Evolutionary conservation across 768 basidiomycete species (phyloP).

Genomic region (Lactarius hengduanensis): DNA sequence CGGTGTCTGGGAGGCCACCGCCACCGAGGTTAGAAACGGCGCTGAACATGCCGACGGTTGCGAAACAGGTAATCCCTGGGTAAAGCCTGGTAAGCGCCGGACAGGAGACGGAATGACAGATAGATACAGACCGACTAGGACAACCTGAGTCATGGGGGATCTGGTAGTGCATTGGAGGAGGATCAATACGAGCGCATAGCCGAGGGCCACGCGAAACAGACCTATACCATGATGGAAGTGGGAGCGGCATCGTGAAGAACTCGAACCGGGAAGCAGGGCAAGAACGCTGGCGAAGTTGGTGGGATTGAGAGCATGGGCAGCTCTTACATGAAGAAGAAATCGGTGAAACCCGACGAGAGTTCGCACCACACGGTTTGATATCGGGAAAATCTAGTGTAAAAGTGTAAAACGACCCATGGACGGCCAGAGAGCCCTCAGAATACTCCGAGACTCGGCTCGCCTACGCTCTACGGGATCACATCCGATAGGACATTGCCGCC

Average conservation of each 20-base stretch:
- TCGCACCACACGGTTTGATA: not conserved
- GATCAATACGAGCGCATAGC: not conserved
- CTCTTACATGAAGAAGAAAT: not conserved
- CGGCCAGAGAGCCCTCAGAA: not conserved
- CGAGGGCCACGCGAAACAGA: not conserved
- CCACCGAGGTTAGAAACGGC: conserved; percentile 41
- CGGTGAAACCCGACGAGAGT: conserved; percentile 5
- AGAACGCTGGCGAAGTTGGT: not conserved
- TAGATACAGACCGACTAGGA: conserved; percentile 23
- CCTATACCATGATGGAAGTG: conserved; percentile 27
- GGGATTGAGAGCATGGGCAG: not conserved
- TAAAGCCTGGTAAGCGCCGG: not conserved
- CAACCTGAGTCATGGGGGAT: conserved; percentile 27
- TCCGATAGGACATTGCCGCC: not conserved
- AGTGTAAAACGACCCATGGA: not conserved
- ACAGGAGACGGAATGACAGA: too few relatives aligned
- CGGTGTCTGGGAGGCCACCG: conserved; percentile 41
- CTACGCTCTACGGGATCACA: not conserved
- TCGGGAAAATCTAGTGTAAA: not conserved
- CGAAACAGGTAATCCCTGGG: conserved; percentile 33
- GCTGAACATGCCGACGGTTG: conserved; percentile 41
- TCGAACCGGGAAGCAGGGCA: not conserved
- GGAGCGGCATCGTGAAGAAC: conserved; percentile 4
- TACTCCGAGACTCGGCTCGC: not conserved
- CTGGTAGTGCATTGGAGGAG: not conserved